Evolutionary conservation across 495 filamentous ascomycete genomes (phyloP).

Genomic region (Collariella sp.): DNA sequence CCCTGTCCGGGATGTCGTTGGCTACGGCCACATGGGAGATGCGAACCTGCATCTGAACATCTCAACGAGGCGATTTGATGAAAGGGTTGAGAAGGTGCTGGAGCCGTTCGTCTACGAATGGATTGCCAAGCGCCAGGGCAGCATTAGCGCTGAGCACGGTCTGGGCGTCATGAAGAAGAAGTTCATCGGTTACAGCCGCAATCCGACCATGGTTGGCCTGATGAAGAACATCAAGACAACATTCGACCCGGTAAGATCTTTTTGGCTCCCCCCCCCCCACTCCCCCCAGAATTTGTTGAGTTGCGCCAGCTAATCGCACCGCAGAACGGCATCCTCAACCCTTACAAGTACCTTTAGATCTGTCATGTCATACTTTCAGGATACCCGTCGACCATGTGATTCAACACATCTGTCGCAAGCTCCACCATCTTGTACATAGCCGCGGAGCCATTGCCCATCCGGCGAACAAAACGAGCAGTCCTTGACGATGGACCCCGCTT

Average conservation of each 20-base stretch:
- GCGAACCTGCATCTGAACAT: conserved; percentile 92
- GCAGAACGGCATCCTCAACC: conserved; percentile 81
- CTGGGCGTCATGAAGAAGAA: conserved; percentile 90
- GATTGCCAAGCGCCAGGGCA: conserved; percentile 77
- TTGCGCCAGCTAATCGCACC: conserved; percentile 4
- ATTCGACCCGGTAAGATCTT: conserved; percentile 79
- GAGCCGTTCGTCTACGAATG: conserved; percentile 98
- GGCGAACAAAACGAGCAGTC: no score
- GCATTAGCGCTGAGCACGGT: conserved; percentile 94
- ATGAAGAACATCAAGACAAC: conserved; percentile 91
- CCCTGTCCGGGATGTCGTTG: conserved; percentile 82
- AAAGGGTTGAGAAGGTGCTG: conserved; percentile 76
- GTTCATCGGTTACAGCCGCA: conserved; percentile 87
- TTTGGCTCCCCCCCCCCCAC: no score
- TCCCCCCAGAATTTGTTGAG: neutral
- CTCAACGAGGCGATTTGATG: conserved; percentile 69
- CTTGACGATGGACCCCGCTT: no score
- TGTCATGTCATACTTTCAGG: neutral
- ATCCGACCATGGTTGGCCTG: conserved; percentile 69
- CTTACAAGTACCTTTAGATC: conserved; percentile 66
- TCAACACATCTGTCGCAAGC: neutral
- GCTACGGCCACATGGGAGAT: conserved; percentile 97
- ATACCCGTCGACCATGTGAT: neutral
- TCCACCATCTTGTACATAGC: no score
- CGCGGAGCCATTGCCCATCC: neutral